A percentile compares a stretch with the other conserved stretches of the same genome.
Evolutionary conservation across 2,329 filamentous ascomycete genomes (phyloP).

Genomic region (Penicillium sp.): DNA sequence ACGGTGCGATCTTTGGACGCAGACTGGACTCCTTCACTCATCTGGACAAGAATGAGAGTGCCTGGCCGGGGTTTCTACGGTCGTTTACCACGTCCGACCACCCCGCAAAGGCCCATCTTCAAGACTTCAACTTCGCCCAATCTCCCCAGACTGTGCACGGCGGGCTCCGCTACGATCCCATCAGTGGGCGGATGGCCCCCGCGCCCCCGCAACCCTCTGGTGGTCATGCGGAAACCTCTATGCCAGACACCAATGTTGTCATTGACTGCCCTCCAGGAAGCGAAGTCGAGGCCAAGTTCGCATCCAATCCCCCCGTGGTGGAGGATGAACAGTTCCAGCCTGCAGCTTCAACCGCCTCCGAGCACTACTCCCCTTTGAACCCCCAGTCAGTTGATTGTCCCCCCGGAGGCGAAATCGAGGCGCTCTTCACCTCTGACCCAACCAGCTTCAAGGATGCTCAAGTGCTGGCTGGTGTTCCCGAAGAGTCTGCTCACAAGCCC

Average conservation of each 20-base stretch:
- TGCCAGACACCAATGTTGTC: not conserved
- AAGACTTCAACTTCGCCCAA: slow-evolving; percentile 8
- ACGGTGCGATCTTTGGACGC: slow-evolving; percentile 41
- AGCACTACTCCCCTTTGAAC: not conserved
- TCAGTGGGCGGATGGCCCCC: slow-evolving; percentile 42
- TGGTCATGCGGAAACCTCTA: not conserved
- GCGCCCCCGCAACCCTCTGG: slow-evolving; percentile 6
- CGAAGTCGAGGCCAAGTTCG: slow-evolving; percentile 14
- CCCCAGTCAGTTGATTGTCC: slow-evolving; percentile 8
- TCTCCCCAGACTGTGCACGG: slow-evolving; percentile 6
- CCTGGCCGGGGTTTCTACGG: slow-evolving; percentile 33
- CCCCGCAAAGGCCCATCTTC: slow-evolving; percentile 4
- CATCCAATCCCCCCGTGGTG: slow-evolving; percentile 2
- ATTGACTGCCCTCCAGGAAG: slow-evolving; percentile 6
- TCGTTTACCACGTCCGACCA: slow-evolving; percentile 22
- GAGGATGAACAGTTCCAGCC: slow-evolving; percentile 14
- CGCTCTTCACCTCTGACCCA: slow-evolving; percentile 3
- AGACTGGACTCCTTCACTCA: slow-evolving; percentile 27
- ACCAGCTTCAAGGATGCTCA: not conserved
- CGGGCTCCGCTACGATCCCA: slow-evolving; percentile 41
- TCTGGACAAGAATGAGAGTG: slow-evolving; percentile 20
- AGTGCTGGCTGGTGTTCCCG: not conserved
- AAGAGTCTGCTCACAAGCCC: slow-evolving; percentile 7
- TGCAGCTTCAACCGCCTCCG: not conserved
- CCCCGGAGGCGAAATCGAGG: slow-evolving; percentile 10